Conservation (phyloP, 495 filamentous ascomycete genomes). For the Penicillium argentinense region DNA sequence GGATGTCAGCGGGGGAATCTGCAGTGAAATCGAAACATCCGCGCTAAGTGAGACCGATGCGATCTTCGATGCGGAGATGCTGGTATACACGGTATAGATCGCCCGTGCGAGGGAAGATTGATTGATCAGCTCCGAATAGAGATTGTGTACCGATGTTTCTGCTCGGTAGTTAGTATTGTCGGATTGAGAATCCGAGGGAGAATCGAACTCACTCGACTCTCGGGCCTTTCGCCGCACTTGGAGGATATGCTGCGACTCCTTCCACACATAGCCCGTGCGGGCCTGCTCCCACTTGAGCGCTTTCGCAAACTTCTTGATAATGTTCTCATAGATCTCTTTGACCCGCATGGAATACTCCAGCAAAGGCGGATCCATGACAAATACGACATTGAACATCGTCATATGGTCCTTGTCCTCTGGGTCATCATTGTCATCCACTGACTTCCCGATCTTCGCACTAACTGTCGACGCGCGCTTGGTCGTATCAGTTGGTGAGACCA, state of each 20-base stretch:
- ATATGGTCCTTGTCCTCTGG: conserved; percentile 63
- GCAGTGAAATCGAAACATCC: conserved; percentile 69
- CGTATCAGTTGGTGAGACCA: conserved; percentile 29
- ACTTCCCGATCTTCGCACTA: conserved; percentile 37
- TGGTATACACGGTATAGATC: conserved; percentile 75
- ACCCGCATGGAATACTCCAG: conserved; percentile 73
- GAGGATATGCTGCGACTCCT: conserved; percentile 76
- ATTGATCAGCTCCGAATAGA: conserved; percentile 62
- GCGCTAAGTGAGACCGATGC: conserved; percentile 65
- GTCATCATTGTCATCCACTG: conserved; percentile 40
- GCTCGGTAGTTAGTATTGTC: conserved; percentile 1
- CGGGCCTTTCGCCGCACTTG: conserved; percentile 73
- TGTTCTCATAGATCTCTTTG: conserved; percentile 79
- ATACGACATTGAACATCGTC: conserved; percentile 97
- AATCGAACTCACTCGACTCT: conserved; percentile 61
- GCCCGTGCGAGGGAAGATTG: conserved; percentile 80
- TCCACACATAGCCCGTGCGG: conserved; percentile 82
- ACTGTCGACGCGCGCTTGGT: conserved; percentile 39
- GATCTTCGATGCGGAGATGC: conserved; percentile 80
- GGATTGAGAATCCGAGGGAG: neutral
- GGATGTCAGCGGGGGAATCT: conserved; percentile 80
- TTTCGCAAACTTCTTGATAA: conserved; percentile 86
- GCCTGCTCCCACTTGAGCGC: conserved; percentile 89
- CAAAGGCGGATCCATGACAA: conserved; percentile 78
- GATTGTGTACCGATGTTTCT: conserved; percentile 40